Conservation (phyloP, 306 rosid genomes). For the Dalbergia cultrata region DNA sequence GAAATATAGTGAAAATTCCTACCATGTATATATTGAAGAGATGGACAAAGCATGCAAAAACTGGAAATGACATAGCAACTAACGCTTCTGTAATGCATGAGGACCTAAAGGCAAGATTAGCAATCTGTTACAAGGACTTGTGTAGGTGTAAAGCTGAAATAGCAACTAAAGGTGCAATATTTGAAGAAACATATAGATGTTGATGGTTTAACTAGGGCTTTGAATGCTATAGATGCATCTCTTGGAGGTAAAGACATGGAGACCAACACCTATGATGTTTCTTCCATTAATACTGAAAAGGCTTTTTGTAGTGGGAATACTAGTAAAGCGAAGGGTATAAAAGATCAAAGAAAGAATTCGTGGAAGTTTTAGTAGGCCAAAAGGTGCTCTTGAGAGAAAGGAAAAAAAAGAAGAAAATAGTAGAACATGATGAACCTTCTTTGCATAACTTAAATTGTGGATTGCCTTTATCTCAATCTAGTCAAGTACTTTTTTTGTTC, state of each 20-base stretch:
- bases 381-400: not conserved
- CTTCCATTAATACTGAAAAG: not conserved
- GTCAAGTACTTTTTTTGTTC: not conserved
- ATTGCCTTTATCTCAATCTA: not conserved
- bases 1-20: not conserved
- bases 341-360: not conserved
- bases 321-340: not conserved
- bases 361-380: not conserved
- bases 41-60: conserved; percentile 2
- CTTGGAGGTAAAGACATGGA: not conserved
- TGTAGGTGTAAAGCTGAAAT: not conserved
- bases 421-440: not conserved
- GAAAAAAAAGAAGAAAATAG: not conserved
- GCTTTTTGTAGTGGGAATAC: not conserved
- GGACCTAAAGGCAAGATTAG: not conserved
- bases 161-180: not conserved
- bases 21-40: not conserved
- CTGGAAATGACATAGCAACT: not conserved
- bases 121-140: not conserved
- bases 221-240: not conserved
- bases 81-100: not conserved
- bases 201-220: not conserved
- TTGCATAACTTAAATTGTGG: not conserved
- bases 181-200: not conserved
- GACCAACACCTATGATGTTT: not conserved